A percentile compares a stretch with the other conserved stretches of the same genome.
phyloP scores from a whole-genome alignment of 768 basidiomycete species.

The Tricholoma hemisulphureum region DNA sequence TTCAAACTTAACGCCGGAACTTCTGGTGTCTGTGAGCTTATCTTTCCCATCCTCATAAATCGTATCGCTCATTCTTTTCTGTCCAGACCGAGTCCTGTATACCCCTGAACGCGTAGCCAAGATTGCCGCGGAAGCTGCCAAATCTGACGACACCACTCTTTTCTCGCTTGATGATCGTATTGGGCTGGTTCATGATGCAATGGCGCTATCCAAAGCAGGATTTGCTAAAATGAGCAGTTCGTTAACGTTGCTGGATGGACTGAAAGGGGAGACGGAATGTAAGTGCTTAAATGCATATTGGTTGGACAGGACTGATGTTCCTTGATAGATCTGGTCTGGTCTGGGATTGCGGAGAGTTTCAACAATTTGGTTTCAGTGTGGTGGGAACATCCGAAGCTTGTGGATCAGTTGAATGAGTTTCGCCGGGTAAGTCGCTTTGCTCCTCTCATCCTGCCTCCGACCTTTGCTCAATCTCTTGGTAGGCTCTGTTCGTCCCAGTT shows the following conservation, averaged over 20 bases:
- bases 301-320: background rate
- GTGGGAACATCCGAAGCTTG: constrained; percentile 74
- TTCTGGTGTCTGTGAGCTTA: constrained; percentile 76
- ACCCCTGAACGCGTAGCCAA: constrained; percentile 71
- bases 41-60: background rate
- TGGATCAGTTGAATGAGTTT: constrained; percentile 57
- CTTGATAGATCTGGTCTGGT: constrained; percentile 75
- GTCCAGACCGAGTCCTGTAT: constrained; percentile 86
- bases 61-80: constrained; percentile 1
- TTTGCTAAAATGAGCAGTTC: constrained; percentile 73
- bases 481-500: constrained; percentile 72
- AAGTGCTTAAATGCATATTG: constrained; percentile 25
- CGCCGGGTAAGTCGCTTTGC: constrained; percentile 44
- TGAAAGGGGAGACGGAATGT: constrained; percentile 80
- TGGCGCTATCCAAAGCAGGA: constrained; percentile 80
- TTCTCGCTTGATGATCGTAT: constrained; percentile 87
- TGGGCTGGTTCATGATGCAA: constrained; percentile 81
- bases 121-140: constrained; percentile 78
- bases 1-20: constrained; percentile 94
- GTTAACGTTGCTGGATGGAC: constrained; percentile 67
- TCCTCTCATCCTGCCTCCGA: background rate
- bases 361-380: constrained; percentile 58
- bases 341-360: constrained; percentile 60
- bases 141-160: constrained; percentile 29
- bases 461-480: background rate